These are phyloP conservation scores for Plasmodium falciparum DNA, from an alignment of 169 alveolate genomes.

Conservation along the genomic window DNA sequence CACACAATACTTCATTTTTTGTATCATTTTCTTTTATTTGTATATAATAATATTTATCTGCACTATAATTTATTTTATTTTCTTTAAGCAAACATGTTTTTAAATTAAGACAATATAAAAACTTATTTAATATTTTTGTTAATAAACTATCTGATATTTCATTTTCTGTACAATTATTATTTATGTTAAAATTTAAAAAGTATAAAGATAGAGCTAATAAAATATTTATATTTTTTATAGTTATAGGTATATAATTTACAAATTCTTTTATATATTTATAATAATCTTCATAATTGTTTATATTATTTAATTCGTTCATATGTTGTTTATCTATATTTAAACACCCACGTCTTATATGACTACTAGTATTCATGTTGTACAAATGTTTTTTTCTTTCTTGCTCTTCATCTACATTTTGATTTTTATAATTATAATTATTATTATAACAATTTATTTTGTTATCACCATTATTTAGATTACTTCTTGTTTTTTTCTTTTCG, in stretches of 20 bases:
- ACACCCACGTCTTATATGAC: too few species aligned
- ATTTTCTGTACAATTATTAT: slow-evolving; percentile 13
- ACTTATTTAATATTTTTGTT: slow-evolving; percentile 36
- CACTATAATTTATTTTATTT: slow-evolving; percentile 3
- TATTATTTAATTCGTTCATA: slow-evolving; percentile 6
- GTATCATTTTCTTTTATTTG: slow-evolving; percentile 33
- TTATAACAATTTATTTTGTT: not conserved
- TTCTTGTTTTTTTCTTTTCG: slow-evolving; percentile 1
- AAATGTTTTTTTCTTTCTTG: too few species aligned
- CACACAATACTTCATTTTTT: not conserved
- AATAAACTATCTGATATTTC: slow-evolving; percentile 26
- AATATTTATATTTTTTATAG: slow-evolving; percentile 42
- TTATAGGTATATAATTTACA: slow-evolving; percentile 43
- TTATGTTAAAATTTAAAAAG: slow-evolving; percentile 30
- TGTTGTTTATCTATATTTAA: slow-evolving; percentile 9
- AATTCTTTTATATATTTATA: slow-evolving; percentile 43
- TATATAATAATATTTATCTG: slow-evolving; percentile 45
- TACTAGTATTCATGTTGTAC: too few species aligned
- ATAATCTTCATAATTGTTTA: slow-evolving; percentile 64
- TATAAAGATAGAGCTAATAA: slow-evolving; percentile 54
- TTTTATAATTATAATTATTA: not conserved
- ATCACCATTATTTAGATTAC: not conserved
- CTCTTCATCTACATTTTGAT: too few species aligned
- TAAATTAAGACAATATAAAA: slow-evolving; percentile 41
- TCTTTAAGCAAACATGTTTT: slow-evolving; percentile 67